Conservation (phyloP, 2,329 filamentous ascomycete species). For the Emergomyces pasteurianus region DNA sequence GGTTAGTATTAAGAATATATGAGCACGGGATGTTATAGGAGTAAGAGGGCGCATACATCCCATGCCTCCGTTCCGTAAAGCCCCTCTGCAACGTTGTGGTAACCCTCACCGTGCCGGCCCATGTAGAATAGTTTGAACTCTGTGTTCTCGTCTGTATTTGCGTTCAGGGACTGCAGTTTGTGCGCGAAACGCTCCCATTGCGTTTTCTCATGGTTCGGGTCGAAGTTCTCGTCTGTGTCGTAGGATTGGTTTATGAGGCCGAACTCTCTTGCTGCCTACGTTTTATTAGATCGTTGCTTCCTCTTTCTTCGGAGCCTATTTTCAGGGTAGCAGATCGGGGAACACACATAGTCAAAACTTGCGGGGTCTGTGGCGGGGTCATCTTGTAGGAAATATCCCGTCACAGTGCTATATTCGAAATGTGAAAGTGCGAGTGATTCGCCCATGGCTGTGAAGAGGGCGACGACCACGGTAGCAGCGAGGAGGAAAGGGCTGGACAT, state of each 20-base stretch:
- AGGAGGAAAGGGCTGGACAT: conserved; percentile 4
- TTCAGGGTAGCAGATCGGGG: background rate
- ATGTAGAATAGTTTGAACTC: conserved; percentile 47
- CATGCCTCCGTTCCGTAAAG: conserved; percentile 48
- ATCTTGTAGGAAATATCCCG: conserved; percentile 41
- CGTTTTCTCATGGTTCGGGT: conserved; percentile 26
- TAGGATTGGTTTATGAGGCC: conserved; percentile 39
- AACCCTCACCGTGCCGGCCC: conserved; percentile 50
- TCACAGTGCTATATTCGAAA: conserved; percentile 29
- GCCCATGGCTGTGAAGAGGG: conserved; percentile 5
- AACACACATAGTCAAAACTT: conserved; percentile 38
- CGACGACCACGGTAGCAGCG: conserved; percentile 1
- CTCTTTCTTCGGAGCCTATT: background rate
- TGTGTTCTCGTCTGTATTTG: conserved; percentile 23
- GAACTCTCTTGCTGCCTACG: conserved; percentile 22
- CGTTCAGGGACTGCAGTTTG: conserved; percentile 38
- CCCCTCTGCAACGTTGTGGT: conserved; percentile 49
- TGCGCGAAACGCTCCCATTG: conserved; percentile 45
- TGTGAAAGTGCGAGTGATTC: conserved; percentile 9
- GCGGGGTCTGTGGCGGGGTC: conserved; percentile 35
- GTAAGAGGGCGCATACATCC: conserved; percentile 36
- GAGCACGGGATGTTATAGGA: too few species aligned
- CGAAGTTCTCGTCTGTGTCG: conserved; percentile 24
- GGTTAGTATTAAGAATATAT: background rate
- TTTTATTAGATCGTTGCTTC: background rate